Evolutionary conservation across 106 monocot species (phyloP), one percentile per base, ranked within the genome.

Genomic region (Acorus calamus): DNA sequence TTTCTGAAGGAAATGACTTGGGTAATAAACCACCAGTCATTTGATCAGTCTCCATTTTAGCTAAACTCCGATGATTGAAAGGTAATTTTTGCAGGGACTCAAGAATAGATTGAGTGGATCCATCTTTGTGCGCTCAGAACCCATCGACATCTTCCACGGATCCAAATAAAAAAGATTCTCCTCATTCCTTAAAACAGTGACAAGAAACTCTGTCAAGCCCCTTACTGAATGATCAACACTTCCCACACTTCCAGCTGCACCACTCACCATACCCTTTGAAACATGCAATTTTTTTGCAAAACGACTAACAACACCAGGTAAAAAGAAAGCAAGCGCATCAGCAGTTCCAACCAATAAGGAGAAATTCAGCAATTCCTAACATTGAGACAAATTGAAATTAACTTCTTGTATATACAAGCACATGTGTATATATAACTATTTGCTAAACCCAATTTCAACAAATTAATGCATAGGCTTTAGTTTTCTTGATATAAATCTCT

Each of bases 291-390:
- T 76, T 66, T 88, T 91, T 44, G 85, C 58, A 66, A 87, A 82
- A 44, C 84, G 82, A 74, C 96, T 98, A 3, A 91, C 84, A 65
- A 81, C 73, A 42, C 96, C 91, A 60, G 91, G 96, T 52, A 98
- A 70, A 63, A n/a, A n/a, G n/a, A n/a, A n/a, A n/a, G n/a, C n/a
- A n/a, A n/a, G n/a, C n/a, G n/a, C n/a, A n/a, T n/a, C 96, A 72
- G 96, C 80, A 78, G 71, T 73, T 47, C 87, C 91, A 75, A 91
- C 80, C 96, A 91, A 68, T 42, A 74, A 49, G 50, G 72, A 63
- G 49, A 69, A 14, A 66, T 1, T 0, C 12, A 49, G 44, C n/a
- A 5, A 11, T n/a, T 10, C 12, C 46, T 6, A 5, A 10, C 4
- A n/a, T n/a, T n/a, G n/a, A n/a, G n/a, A n/a, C n/a, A n/a, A n/a